A percentile compares a stretch with the other conserved stretches of the same genome.
Conservation (phyloP, 345 rosid species). For the Nephelium lappaceum region DNA sequence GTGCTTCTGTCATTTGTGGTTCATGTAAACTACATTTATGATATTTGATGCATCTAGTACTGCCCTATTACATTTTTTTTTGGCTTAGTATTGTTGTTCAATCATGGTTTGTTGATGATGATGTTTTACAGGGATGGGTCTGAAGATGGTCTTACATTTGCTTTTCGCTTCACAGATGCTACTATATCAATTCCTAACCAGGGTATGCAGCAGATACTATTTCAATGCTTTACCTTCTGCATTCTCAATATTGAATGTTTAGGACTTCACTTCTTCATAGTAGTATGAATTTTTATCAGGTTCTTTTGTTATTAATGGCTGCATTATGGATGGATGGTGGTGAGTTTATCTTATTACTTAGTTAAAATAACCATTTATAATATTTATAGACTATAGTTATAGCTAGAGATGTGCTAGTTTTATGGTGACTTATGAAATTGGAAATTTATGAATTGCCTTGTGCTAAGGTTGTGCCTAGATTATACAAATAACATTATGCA, state of each 20-base stretch:
- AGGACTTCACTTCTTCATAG: conserved; percentile 1
- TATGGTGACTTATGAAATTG: neutral
- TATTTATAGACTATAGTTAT: no score
- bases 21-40: neutral
- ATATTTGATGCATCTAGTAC: conserved; percentile 1
- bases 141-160: conserved; percentile 90
- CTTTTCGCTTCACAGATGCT: conserved; percentile 95
- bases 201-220: conserved; percentile 51
- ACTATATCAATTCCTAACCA: conserved; percentile 78
- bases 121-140: conserved; percentile 71
- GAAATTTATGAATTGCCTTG: neutral
- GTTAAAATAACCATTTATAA: conserved; percentile 1
- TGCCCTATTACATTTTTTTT: neutral
- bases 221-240: conserved; percentile 12
- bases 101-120: conserved; percentile 31
- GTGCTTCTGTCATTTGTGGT: neutral
- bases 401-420: neutral
- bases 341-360: neutral
- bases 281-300: neutral
- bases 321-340: conserved; percentile 1
- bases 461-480: neutral
- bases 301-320: neutral
- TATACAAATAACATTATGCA: neutral
- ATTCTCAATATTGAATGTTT: neutral
- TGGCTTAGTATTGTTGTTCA: conserved; percentile 8